A percentile compares a stretch with the other conserved stretches of the same genome.
phyloP scores from a whole-genome alignment of 2,329 filamentous ascomycete species.

The Mycosphaerelloides madeirae region DNA sequence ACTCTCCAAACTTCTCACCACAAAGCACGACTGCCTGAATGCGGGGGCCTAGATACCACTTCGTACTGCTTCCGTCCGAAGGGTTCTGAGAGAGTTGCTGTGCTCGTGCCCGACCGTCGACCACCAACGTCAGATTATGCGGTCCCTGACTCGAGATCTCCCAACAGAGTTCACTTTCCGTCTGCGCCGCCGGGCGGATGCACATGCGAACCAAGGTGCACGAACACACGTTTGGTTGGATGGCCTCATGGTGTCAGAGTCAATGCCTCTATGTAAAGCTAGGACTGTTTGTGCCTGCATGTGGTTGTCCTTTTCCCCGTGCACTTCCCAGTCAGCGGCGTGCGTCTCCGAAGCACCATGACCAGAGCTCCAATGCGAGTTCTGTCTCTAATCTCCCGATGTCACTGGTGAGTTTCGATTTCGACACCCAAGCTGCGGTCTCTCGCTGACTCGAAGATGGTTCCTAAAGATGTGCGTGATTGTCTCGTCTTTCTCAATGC shows the following conservation, averaged over 20 bases:
- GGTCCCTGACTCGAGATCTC: conserved; percentile 4
- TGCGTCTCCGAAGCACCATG: not conserved
- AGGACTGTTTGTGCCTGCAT: conserved; percentile 14
- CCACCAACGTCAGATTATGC: conserved; percentile 3
- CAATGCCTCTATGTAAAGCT: conserved; percentile 1
- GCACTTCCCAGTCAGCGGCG: conserved; percentile 16
- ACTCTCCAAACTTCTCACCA: too few relatives aligned
- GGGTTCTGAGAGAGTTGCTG: too few relatives aligned
- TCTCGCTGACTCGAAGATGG: not conserved
- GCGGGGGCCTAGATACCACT: too few relatives aligned
- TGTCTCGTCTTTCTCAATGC: not conserved
- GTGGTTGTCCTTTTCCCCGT: conserved; percentile 9
- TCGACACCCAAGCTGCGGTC: not conserved
- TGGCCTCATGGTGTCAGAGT: conserved; percentile 4
- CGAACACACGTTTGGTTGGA: conserved; percentile 4
- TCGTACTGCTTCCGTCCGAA: too few relatives aligned
- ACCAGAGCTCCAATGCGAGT: not conserved
- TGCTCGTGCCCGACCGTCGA: conserved; percentile 2
- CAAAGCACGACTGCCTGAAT: too few relatives aligned
- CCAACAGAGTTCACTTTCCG: not conserved
- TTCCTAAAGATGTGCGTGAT: not conserved
- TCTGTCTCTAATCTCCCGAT: not conserved
- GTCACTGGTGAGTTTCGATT: not conserved
- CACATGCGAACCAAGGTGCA: not conserved
- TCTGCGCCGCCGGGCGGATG: conserved; percentile 15